Evolutionary conservation across 345 rosid genomes (phyloP).

Genomic region (Stellera chamaejasme): DNA sequence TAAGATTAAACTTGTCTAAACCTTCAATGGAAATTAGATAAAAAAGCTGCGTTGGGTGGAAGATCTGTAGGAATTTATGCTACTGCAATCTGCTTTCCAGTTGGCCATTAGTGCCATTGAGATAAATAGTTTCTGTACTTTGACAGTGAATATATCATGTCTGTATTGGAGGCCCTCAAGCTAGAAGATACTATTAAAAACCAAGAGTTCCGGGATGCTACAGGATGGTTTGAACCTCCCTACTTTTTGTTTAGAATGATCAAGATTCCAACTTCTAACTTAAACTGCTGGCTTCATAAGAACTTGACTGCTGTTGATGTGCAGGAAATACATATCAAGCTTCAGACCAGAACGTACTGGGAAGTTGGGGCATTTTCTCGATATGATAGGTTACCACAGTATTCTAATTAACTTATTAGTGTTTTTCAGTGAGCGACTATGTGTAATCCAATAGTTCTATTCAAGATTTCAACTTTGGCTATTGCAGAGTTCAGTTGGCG

Average conservation of each 20-base stretch:
- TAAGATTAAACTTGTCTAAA: too few relatives aligned
- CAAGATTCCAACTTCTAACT: background rate
- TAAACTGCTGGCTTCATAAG: background rate
- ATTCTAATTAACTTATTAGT: slow-evolving; percentile 4
- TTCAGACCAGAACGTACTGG: slow-evolving; percentile 49
- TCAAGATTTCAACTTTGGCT: background rate
- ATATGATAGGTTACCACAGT: slow-evolving; percentile 40
- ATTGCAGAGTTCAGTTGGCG: slow-evolving; percentile 61
- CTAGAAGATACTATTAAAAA: slow-evolving; percentile 68
- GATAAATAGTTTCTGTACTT: slow-evolving; percentile 5
- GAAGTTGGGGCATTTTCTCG: slow-evolving; percentile 37
- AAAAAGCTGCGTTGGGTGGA: too few relatives aligned
- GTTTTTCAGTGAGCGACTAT: background rate
- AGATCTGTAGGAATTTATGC: background rate
- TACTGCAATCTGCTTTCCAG: slow-evolving; percentile 1
- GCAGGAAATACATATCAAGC: slow-evolving; percentile 71
- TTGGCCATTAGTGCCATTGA: background rate
- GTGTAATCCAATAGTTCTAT: background rate
- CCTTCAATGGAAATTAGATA: too few relatives aligned
- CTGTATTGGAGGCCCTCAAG: slow-evolving; percentile 55
- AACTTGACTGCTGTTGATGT: background rate
- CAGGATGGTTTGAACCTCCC: slow-evolving; percentile 56
- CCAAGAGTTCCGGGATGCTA: slow-evolving; percentile 46
- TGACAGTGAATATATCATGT: slow-evolving; percentile 56
- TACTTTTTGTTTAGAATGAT: background rate